Conservation (phyloP, 2,329 filamentous ascomycete genomes). For the Achaetomium macrosporum region DNA sequence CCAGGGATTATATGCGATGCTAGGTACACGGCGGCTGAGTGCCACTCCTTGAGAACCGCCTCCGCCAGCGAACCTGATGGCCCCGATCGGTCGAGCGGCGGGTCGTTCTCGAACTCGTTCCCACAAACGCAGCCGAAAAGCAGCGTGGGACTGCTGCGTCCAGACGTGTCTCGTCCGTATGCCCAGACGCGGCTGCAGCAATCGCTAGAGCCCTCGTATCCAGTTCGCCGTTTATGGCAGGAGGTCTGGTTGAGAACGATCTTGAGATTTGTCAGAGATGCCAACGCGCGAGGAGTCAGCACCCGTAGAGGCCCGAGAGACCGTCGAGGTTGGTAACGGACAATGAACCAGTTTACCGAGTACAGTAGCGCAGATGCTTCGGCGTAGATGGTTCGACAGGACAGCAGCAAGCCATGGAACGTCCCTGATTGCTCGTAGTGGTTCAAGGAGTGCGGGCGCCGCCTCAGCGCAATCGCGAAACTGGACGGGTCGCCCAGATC, state of each 20-base stretch:
- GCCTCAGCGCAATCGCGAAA: no score
- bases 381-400: not conserved
- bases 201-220: no score
- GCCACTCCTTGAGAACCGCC: no score
- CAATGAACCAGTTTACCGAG: conserved; percentile 1
- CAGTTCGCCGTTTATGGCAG: not conserved
- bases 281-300: not conserved
- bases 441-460: no score
- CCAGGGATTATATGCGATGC: not conserved
- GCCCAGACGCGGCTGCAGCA: no score
- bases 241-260: conserved; percentile 6
- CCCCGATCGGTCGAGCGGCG: not conserved
- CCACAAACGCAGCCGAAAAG: no score
- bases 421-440: no score
- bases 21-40: not conserved
- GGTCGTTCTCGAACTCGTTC: not conserved
- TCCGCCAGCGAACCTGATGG: no score
- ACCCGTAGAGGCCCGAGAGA: not conserved
- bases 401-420: not conserved
- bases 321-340: not conserved
- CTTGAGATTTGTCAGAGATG: not conserved
- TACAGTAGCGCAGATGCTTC: conserved; percentile 1
- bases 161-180: no score
- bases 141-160: no score
- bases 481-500: no score